Evolutionary conservation across 2,329 filamentous ascomycete species (phyloP), one percentile per base, ranked within the genome.

Genomic region (Trichothecium roseum): DNA sequence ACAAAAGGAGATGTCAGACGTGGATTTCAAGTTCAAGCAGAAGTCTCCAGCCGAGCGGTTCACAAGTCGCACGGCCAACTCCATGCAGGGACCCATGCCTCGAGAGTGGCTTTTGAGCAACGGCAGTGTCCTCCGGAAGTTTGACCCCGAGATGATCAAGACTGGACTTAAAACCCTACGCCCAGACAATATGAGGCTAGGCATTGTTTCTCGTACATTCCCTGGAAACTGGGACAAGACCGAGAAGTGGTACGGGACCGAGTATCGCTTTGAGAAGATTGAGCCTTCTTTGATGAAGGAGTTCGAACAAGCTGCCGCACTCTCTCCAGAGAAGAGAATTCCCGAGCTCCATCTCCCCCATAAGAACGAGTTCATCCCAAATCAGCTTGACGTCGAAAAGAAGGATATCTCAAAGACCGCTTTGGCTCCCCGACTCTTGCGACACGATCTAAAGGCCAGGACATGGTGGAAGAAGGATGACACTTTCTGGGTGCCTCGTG

Each of bases 391-490:
- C 35, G 91, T 98, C 2, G 87, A 95, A 56, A 94, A 91, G 69
- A 94, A 86, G 58, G 84, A 94, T 26, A 72, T 91, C n/a, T 68
- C 76, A 18, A 74, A 84, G 46, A 82, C 87, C 2, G 66, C 79
- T 0, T 71, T 82, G 37, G 68, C 77, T 1, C 91, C 91, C 0
- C 81, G 79, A 41, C 68, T 98, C 17, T 81, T 98, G 42, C 79
- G 88, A 45, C 87, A 94, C 48, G 89, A 95, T 45, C 69, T 79
- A 5, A 64, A 78, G 24, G 78, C 84, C 1, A 78, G 88, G 20
- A 81, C 85, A 3, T 98, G 91, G 91, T 95, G 80, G 68, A 98
- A 98, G 67, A 96, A 96, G 61, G 91, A 98, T 50, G 91, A 98
- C 48, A 87, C 81, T 1, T 98, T 96, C 59, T 96, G 89, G 88